A percentile compares a stretch with the other conserved stretches of the same genome.
Evolutionary conservation across 2,329 filamentous ascomycete genomes (phyloP).

Genomic region (Arachnomyces sp.): DNA sequence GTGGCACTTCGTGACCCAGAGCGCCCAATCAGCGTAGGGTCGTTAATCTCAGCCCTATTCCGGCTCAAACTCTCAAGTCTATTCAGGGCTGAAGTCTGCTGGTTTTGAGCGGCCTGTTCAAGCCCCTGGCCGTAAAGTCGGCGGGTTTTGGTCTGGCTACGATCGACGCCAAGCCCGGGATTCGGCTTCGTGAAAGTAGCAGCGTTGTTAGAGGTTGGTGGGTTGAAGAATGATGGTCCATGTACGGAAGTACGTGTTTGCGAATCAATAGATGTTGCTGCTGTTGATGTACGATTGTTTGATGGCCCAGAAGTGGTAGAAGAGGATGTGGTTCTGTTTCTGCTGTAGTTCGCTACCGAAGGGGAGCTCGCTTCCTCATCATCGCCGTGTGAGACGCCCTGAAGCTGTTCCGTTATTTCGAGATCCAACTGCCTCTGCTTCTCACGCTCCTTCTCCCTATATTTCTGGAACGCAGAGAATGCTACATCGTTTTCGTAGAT

Average conservation of each 20-base stretch:
- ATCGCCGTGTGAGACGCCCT: conserved; percentile 32
- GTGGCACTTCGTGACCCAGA: conserved; percentile 51
- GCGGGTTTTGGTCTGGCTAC: conserved; percentile 60
- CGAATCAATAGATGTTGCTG: conserved; percentile 80
- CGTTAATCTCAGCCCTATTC: conserved; percentile 52
- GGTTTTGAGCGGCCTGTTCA: conserved; percentile 69
- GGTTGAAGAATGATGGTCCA: conserved; percentile 10
- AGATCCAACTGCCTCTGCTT: conserved; percentile 38
- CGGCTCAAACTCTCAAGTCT: conserved; percentile 70
- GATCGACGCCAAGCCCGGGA: conserved; percentile 43
- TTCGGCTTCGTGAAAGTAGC: conserved; percentile 19
- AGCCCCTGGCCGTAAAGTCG: conserved; percentile 77
- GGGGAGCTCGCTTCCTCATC: conserved; percentile 28
- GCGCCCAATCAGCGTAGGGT: conserved; percentile 36
- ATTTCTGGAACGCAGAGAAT: conserved; percentile 72
- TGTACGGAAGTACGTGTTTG: conserved; percentile 41
- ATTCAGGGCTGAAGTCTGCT: conserved; percentile 67
- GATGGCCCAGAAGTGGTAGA: conserved; percentile 70
- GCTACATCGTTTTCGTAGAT: conserved; percentile 84
- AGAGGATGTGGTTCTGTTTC: conserved; percentile 71
- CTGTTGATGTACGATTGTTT: conserved; percentile 68
- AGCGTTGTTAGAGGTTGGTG: conserved; percentile 9
- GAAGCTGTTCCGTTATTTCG: conserved; percentile 32
- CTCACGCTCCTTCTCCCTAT: conserved; percentile 38
- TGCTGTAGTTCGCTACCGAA: conserved; percentile 56